Evolutionary conservation across 306 rosid genomes (phyloP), one percentile per base, ranked within the genome.

Genomic region (Inga oerstediana): DNA sequence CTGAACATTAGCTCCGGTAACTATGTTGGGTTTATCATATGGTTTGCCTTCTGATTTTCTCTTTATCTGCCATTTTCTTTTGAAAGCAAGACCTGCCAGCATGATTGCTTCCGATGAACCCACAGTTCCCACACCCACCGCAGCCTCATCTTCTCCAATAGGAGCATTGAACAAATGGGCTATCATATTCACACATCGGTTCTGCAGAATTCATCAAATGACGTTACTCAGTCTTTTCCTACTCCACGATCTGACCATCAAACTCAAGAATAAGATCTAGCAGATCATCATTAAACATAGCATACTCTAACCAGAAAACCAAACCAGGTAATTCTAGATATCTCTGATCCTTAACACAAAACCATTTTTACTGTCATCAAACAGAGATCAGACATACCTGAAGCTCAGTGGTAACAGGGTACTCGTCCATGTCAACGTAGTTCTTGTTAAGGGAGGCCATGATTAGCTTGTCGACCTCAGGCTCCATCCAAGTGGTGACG

Each of bases 81-180:
- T 93, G 35, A 93, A 95, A 78, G 98, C 98, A 5, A 95, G 87
- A 64, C 98, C 98, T 1, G 98, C 98, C 79, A 95, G 80, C 98
- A 95, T 95, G 17, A 95, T 93, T 44, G 98, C 98, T 88, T 95
- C 98, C 17, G 98, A 95, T 64, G 98, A 95, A 0, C 98, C 98
- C 74, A 95, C 95, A 3, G 98, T 95, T n/a, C 96, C 95, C 59
- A 91, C 96, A 4, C 98, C 98, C 54, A 95, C 82, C 4, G 98
- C 98, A 46, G 87, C 30, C 78, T 93, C 96, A 7, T 80, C 81
- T 41, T 85, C 96, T 39, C 89, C 93, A 41, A 88, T 74, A 24
- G 98, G 96, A 72, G 98, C 98, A 88, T 91, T 72, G 76, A 78
- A 92, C 13, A 95, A 87, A 86, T 85, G 86, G 12, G 98, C 92